Conservation (phyloP, 192 early-diverging fungal species). For the Coemansia sp. region DNA sequence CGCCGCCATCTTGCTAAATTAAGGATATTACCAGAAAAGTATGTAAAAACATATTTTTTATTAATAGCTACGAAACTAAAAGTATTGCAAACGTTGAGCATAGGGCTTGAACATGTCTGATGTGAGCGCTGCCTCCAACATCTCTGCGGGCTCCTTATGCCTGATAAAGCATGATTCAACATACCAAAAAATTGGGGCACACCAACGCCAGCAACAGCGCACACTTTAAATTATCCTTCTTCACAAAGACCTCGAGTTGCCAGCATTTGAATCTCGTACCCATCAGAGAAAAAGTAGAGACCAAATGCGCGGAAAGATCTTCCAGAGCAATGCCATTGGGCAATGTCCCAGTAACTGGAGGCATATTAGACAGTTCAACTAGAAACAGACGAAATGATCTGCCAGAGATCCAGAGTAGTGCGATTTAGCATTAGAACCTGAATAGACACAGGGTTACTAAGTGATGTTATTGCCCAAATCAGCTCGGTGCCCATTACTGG, state of each 20-base stretch:
- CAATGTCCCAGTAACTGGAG: neutral
- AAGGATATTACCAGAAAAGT: too few relatives aligned
- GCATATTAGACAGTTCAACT: too few relatives aligned
- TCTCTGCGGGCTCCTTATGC: neutral
- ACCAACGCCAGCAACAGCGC: neutral
- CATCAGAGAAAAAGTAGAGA: neutral
- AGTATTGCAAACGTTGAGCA: neutral
- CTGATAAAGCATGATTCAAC: too few relatives aligned
- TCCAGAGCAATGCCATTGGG: neutral
- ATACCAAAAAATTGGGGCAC: neutral
- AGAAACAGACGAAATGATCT: too few relatives aligned
- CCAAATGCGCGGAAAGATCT: neutral
- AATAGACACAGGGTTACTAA: neutral
- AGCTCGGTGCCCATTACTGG: neutral
- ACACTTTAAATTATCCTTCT: neutral
- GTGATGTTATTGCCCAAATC: neutral
- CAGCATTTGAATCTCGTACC: neutral
- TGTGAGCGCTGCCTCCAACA: neutral
- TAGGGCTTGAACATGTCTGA: neutral
- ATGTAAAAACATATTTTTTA: too few relatives aligned
- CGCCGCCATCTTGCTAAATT: neutral
- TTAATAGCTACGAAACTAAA: neutral
- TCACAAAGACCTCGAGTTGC: slow-evolving; percentile 8
- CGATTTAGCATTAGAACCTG: neutral
- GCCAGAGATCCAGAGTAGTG: neutral